Base-by-base conservation (phyloP, 495 filamentous ascomycete species). In the Clohesyomyces aquaticus region DNA sequence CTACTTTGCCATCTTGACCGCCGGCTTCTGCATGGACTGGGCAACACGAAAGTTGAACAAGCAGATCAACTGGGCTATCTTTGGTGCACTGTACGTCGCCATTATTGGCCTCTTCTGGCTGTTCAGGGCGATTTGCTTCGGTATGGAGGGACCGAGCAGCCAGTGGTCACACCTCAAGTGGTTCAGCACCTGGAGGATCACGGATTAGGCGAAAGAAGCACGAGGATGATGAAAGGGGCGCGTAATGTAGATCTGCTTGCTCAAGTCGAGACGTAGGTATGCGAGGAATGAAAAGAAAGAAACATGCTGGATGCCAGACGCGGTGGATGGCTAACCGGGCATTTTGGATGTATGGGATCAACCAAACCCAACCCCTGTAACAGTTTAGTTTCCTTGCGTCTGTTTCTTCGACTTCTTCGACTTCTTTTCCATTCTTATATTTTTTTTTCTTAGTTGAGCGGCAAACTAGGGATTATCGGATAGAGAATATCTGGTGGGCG, bases 111-210 rank as follows among this genome's bases (percentile, higher is more conserved):
- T 98, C 32, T 98, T 96, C 77, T 78, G 90, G 67, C 80, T 90
- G 67, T 98, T 98, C 77, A 87, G 91, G 58, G 91, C 88, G n/a
- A 95, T 98, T 71, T 93, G 90, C 72, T 98, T 95, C 78, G 94
- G 94, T 42, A 98, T 98, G 90, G 86, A 86, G 53, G 94, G 94
- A 11, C 76, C 82, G 41, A 89, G 89, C 75, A 82, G 84, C 74
- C 81, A 98, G 75, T 98, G 91, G 84, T 83, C 78, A 69, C 91
- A 98, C 78, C 78, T 98, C 79, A 96, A 91, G 79, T 98, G 94
- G 94, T 87, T 96, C 61, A 77, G 80, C 62, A 78, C 72, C 47
- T 88, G 86, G 87, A 79, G 83, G 60, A 84, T 89, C 63, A 80
- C 85, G 56, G 84, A 89, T 72, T 82, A 70, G 38, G 41, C 27